A percentile compares a stretch with the other conserved stretches of the same genome.
Evolutionary conservation across 1,284 basidiomycete genomes (phyloP).

Genomic region (Trichosporon asahii): DNA sequence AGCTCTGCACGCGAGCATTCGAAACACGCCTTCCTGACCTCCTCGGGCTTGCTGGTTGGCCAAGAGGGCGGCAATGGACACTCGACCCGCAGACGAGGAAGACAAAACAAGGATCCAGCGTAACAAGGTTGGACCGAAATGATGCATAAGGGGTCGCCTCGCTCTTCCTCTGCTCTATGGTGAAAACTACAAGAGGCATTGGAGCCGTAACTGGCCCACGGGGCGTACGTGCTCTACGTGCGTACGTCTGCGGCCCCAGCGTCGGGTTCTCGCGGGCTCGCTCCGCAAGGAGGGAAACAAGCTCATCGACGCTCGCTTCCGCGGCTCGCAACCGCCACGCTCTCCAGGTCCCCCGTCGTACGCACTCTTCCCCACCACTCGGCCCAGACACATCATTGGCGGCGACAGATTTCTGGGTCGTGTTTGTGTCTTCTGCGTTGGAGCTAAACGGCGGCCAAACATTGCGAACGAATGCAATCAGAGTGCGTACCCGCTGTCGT

Average conservation of each 20-base stretch:
- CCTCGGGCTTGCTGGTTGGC: background rate
- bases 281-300: background rate
- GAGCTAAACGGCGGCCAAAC: background rate
- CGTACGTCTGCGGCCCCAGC: too few species aligned
- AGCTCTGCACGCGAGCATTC: background rate
- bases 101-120: background rate
- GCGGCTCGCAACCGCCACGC: background rate
- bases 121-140: background rate
- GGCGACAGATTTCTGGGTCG: background rate
- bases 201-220: background rate
- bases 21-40: background rate
- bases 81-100: background rate
- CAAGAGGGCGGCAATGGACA: background rate
- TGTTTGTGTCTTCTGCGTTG: background rate
- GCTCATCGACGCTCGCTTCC: background rate
- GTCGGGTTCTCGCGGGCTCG: background rate
- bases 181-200: background rate
- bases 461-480: background rate
- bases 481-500: background rate
- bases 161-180: background rate
- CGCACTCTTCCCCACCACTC: background rate
- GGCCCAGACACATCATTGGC: background rate
- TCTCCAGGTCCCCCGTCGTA: background rate
- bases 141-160: constrained; percentile 4
- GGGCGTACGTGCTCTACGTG: too few species aligned